Evolutionary conservation across 139 green algal genomes (phyloP), one percentile per base, ranked within the genome.

Genomic region (Axilococcus clingmanii): DNA sequence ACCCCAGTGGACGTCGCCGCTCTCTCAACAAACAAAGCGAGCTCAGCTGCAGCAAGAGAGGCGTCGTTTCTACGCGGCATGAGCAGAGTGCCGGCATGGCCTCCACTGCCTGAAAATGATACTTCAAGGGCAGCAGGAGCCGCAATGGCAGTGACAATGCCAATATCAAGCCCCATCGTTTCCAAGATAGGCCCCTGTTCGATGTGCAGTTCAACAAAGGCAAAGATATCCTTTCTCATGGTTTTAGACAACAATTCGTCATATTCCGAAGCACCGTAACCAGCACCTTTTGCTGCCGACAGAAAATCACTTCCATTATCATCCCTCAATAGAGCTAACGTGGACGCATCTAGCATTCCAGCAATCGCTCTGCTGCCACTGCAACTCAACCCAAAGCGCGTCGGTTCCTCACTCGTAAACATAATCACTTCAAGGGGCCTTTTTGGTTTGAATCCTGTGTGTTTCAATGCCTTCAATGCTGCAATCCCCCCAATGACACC

Each of bases 201-300:
- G 17, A 97, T 97, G 74, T 97, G 90, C 37, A 97, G 83, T 74
- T 97, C 90, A 45, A 97, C 77, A 75, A 98, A 97, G 32, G 79
- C 51, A 4, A 84, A 25, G 29, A 38, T 40, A 2, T 35, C 32
- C 3, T 32, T 51, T 19, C 33, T 32, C 5, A 38, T 34, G 5
- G 42, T 44, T 14, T 36, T 37, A n/a, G 5, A 5, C 14, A 56
- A 7, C 32, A 45, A 42, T 2, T 59, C 61, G 9, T 62, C 29
- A 25, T 55, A 32, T 29, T 7, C 60, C 15, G 25, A 37, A 17
- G 56, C 46, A 11, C 65, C 64, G 27, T 75, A 77, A 22, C 73
- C 74, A 20, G 62, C 74, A 34, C 42, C 48, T 4, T 22, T 31
- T 24, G 87, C 81, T 7, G 87, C 88, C 27, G 93, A 69, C 40